Evolutionary conservation across 1,139 yeast species (phyloP).

Genomic region (Suzukiozyma palmioleophila): DNA sequence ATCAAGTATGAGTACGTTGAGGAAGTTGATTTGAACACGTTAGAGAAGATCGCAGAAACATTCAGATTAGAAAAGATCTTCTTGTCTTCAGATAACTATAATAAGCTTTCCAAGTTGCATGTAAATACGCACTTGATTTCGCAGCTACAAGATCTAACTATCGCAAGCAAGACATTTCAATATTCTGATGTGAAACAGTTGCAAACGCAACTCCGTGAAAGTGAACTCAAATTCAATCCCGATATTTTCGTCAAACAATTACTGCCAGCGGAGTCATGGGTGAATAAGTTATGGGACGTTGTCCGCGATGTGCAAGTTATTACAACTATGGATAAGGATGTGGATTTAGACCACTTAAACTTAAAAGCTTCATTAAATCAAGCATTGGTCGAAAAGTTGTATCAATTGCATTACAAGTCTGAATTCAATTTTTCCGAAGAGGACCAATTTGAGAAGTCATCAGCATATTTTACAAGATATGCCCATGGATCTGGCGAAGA

Average conservation of each 20-base stretch:
- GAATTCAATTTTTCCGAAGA: constrained; percentile 34
- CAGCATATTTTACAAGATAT: constrained; percentile 21
- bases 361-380: constrained; percentile 18
- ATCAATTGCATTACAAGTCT: constrained; percentile 27
- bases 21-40: constrained; percentile 18
- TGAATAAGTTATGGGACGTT: constrained; percentile 18
- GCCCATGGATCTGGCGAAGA: constrained; percentile 11
- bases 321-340: constrained; percentile 21
- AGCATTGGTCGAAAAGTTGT: constrained; percentile 23
- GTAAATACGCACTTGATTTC: constrained; percentile 18
- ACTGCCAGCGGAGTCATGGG: constrained; percentile 40
- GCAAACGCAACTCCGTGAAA: constrained; percentile 19
- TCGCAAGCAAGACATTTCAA: constrained; percentile 8
- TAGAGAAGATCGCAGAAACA: constrained; percentile 21
- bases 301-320: constrained; percentile 28
- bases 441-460: constrained; percentile 33
- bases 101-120: constrained; percentile 25
- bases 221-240: constrained; percentile 22
- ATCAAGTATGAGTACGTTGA: constrained; percentile 22
- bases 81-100: constrained; percentile 23
- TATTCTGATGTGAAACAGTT: constrained; percentile 24
- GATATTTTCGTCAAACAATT: constrained; percentile 19
- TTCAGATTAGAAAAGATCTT: constrained; percentile 25
- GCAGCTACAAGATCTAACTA: constrained; percentile 15
- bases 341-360: constrained; percentile 14